Evolutionary conservation across 139 green algal species (phyloP).

Genomic region (Coelastrella sp.): DNA sequence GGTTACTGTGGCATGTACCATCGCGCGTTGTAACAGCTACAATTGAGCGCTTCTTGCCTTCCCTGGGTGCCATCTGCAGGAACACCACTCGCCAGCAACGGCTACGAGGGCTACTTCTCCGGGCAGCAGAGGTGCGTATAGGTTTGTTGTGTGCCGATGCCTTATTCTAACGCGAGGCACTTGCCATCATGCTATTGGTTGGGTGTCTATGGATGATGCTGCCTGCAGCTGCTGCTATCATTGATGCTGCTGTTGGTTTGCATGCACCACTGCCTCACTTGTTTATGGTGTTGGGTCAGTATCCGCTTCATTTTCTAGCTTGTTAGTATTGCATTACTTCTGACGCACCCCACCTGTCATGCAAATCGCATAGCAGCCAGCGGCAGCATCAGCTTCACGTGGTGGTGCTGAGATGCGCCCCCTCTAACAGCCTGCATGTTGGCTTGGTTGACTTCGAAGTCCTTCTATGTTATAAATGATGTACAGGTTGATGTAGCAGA

Average conservation of each 20-base stretch:
- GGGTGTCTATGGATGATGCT: background rate
- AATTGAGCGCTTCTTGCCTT: background rate
- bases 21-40: background rate
- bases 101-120: background rate
- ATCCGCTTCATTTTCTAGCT: too few relatives aligned
- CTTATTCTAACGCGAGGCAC: background rate
- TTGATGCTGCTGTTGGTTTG: too few relatives aligned
- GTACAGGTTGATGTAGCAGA: conserved; percentile 14
- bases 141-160: background rate
- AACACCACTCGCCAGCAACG: conserved; percentile 11
- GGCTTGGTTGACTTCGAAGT: background rate
- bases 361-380: too few relatives aligned
- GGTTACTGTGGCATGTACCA: background rate
- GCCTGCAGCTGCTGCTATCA: background rate
- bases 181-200: background rate
- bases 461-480: background rate
- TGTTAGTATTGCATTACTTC: too few relatives aligned
- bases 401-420: background rate
- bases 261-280: too few relatives aligned
- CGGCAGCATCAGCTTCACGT: background rate
- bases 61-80: background rate
- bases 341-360: too few relatives aligned
- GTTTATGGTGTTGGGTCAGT: too few relatives aligned
- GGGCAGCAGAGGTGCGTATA: conserved; percentile 15
- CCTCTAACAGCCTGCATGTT: background rate